Base-by-base conservation (phyloP, 805 yeast species). In the Lipomyces anomalus region DNA sequence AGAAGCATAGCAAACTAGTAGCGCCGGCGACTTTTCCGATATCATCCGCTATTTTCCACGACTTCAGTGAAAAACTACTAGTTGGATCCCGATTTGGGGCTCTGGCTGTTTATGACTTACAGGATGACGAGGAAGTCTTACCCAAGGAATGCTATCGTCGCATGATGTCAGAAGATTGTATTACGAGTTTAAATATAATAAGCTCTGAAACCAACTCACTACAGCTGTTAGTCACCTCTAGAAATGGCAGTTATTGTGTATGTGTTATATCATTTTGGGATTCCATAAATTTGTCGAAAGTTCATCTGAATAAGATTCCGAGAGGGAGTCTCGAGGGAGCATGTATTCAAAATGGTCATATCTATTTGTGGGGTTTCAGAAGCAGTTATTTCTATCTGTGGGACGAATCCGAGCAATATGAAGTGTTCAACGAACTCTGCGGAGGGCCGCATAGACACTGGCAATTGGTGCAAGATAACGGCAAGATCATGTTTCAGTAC, bases 361-460 rank as follows among this genome's bases (percentile, higher is more conserved):
- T 82, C 32, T 63, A 84, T 2, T 63, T 84, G 2, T 85, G 78
- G 62, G 97, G 97, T 1, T 90, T 92, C 71, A 78, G 80, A 55
- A 85, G 92, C 1, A 81, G 82, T 40, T 67, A 73, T 40, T 88
- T 90, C 59, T 83, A 82, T 57, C 63, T 86, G 20, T 87, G 87
- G 80, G 86, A 89, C 61, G 95, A 86, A 58, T 77, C 88, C 1
- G 69, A 73, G 35, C 88, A 84, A 54, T 70, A 72, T 42, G 95
- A 88, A 61, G 61, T 86, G 1, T 68, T 76, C 39, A 75, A 79
- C 46, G 86, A 80, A 50, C 64, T 72, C 11, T 92, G 97, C 63
- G 97, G 97, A 22, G 97, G 97, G 2, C 77, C 92, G 2, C 96
- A 89, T 61, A 72, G 97, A 48, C 75, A 78, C 48, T 92, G 97